phyloP scores from a whole-genome alignment of 768 basidiomycete species.

The Lactarius sanguifluus region DNA sequence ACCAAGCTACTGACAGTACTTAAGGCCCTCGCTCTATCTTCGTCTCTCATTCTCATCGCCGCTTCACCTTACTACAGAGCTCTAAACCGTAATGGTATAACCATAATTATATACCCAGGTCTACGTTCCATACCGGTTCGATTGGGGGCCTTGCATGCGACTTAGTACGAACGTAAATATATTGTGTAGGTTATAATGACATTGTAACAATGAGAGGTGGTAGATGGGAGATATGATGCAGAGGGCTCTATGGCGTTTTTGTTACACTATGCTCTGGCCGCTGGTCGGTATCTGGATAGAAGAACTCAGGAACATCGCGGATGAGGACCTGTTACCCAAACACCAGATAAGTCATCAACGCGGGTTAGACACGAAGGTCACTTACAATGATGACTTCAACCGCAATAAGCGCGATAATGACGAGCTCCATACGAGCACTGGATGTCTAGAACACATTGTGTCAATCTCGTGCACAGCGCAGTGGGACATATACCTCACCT shows the following conservation, averaged over 20 bases:
- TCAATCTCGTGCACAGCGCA: conserved; percentile 15
- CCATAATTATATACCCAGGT: not conserved
- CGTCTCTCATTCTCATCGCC: not conserved
- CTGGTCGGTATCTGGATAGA: conserved; percentile 38
- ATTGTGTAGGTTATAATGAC: not conserved
- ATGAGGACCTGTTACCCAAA: conserved; percentile 56
- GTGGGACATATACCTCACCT: conserved; percentile 14
- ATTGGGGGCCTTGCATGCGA: not conserved
- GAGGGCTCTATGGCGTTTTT: conserved; percentile 1
- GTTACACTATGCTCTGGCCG: conserved; percentile 4
- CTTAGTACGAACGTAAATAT: not conserved
- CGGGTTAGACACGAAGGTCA: conserved; percentile 16
- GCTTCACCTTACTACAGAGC: not conserved
- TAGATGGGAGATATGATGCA: not conserved
- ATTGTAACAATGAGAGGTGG: conserved; percentile 14
- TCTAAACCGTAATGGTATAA: not conserved
- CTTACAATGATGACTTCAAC: conserved; percentile 91
- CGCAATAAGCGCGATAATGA: conserved; percentile 92
- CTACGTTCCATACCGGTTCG: not conserved
- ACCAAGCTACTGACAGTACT: not conserved
- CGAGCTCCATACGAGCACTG: conserved; percentile 88
- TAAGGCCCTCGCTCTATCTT: not conserved
- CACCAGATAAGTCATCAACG: conserved; percentile 1
- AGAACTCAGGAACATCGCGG: conserved; percentile 76
- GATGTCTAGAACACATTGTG: conserved; percentile 59